phyloP scores from a whole-genome alignment of 2,329 filamentous ascomycete species.

The Microcyclosporella mali region DNA sequence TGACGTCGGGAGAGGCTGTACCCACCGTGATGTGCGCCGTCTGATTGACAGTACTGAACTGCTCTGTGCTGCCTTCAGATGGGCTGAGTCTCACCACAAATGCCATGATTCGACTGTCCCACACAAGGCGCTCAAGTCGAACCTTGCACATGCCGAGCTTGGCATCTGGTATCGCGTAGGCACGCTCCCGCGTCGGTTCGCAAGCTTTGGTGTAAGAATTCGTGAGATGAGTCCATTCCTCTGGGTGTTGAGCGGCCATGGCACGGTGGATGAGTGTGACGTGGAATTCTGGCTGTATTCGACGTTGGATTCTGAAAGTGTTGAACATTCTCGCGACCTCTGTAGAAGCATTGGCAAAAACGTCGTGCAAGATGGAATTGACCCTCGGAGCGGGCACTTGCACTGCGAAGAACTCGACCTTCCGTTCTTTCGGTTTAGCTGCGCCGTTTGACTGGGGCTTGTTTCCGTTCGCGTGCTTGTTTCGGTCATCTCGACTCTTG shows the following conservation, averaged over 20 bases:
- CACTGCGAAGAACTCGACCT: slow-evolving; percentile 61
- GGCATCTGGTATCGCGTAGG: slow-evolving; percentile 38
- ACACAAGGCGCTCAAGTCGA: slow-evolving; percentile 65
- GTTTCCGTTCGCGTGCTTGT: slow-evolving; percentile 20
- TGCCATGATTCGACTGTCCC: slow-evolving; percentile 82
- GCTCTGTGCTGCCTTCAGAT: slow-evolving; percentile 44
- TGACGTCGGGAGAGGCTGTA: slow-evolving; percentile 66
- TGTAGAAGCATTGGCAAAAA: slow-evolving; percentile 56
- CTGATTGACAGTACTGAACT: slow-evolving; percentile 61
- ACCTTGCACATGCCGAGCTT: slow-evolving; percentile 60
- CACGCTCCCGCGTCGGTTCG: slow-evolving; percentile 31
- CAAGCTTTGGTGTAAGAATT: slow-evolving; percentile 47
- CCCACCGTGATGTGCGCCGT: slow-evolving; percentile 87
- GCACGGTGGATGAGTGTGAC: slow-evolving; percentile 87
- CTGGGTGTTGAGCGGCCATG: slow-evolving; percentile 52
- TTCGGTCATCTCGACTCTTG: slow-evolving; percentile 43
- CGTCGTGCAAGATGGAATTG: slow-evolving; percentile 56
- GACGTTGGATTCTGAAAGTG: slow-evolving; percentile 64
- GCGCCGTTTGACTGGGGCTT: slow-evolving; percentile 29
- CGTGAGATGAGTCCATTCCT: slow-evolving; percentile 69
- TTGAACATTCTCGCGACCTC: slow-evolving; percentile 63
- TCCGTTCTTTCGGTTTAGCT: slow-evolving; percentile 44
- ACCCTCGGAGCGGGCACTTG: slow-evolving; percentile 49
- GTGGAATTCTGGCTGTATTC: slow-evolving; percentile 82
- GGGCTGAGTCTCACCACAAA: slow-evolving; percentile 67